These are phyloP conservation scores for Trichoderma reesei DNA, from an alignment of 495 filamentous ascomycete genomes.

Conservation along the genomic window DNA sequence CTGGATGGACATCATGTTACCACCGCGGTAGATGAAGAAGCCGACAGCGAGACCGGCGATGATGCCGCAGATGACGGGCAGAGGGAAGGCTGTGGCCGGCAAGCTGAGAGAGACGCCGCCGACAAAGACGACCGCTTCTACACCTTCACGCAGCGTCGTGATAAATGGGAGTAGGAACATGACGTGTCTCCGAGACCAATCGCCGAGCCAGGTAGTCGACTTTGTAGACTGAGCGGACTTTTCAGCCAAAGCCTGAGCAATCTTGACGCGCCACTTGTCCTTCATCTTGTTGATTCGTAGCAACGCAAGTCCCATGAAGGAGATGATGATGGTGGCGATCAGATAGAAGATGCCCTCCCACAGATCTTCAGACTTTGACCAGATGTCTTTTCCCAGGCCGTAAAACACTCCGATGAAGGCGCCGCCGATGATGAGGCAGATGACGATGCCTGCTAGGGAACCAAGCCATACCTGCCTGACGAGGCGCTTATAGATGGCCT, in stretches of 20 bases:
- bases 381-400: slow-evolving; percentile 45
- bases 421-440: slow-evolving; percentile 49
- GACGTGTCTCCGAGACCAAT: slow-evolving; percentile 50
- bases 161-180: slow-evolving; percentile 67
- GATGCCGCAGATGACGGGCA: slow-evolving; percentile 52
- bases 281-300: slow-evolving; percentile 64
- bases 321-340: slow-evolving; percentile 55
- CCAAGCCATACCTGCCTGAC: slow-evolving; percentile 52
- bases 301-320: slow-evolving; percentile 61
- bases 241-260: slow-evolving; percentile 45
- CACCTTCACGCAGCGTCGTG: slow-evolving; percentile 58
- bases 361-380: slow-evolving; percentile 48
- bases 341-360: slow-evolving; percentile 61
- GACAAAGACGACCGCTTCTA: slow-evolving; percentile 63
- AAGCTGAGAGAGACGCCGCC: slow-evolving; percentile 54
- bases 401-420: slow-evolving; percentile 64
- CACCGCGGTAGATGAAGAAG: slow-evolving; percentile 57
- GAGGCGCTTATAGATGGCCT: slow-evolving; percentile 42
- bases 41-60: slow-evolving; percentile 44
- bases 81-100: slow-evolving; percentile 54
- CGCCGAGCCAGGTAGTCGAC: slow-evolving; percentile 32
- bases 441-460: slow-evolving; percentile 39
- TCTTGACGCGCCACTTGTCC: slow-evolving; percentile 59
- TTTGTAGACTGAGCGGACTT: slow-evolving; percentile 22
- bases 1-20: slow-evolving; percentile 49